Conservation (phyloP, 805 yeast species). For the Kurtzmaniella cleridarum region DNA sequence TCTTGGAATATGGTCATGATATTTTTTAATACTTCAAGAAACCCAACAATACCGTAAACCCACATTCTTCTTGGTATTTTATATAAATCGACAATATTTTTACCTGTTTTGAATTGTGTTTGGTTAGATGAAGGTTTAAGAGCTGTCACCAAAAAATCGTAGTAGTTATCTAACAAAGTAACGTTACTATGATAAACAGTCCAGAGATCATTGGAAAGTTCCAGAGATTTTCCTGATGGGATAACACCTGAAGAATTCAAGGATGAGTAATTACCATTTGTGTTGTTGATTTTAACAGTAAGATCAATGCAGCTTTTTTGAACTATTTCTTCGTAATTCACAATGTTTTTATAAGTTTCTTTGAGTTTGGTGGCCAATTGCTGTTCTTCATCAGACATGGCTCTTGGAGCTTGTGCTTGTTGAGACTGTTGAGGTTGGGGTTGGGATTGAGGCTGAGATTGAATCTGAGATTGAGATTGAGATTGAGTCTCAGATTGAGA, state of each 20-base stretch:
- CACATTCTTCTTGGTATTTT: slow-evolving; percentile 76
- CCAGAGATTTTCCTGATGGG: slow-evolving; percentile 18
- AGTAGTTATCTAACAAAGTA: slow-evolving; percentile 62
- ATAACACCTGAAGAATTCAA: slow-evolving; percentile 8
- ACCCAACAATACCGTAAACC: slow-evolving; percentile 83
- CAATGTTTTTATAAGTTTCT: slow-evolving; percentile 67
- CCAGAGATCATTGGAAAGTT: slow-evolving; percentile 61
- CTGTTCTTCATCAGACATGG: slow-evolving; percentile 56
- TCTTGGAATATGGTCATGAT: slow-evolving; percentile 69
- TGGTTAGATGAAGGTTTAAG: slow-evolving; percentile 52
- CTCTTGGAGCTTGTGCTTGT: slow-evolving; percentile 16
- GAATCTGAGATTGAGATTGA: slow-evolving; percentile 1
- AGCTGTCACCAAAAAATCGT: slow-evolving; percentile 67
- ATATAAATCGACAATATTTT: slow-evolving; percentile 69
- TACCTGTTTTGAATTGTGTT: slow-evolving; percentile 61
- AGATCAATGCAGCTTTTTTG: slow-evolving; percentile 64
- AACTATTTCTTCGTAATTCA: slow-evolving; percentile 60
- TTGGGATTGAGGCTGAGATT: slow-evolving; percentile 1
- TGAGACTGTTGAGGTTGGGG: slow-evolving; percentile 8
- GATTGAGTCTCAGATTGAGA: slow-evolving; percentile 4
- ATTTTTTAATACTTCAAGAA: slow-evolving; percentile 69
- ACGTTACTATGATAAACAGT: slow-evolving; percentile 63
- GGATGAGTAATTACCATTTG: slow-evolving; percentile 8
- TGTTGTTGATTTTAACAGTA: slow-evolving; percentile 44
- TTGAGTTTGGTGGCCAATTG: slow-evolving; percentile 64